A percentile compares a stretch with the other conserved stretches of the same genome.
Conservation (phyloP, 306 rosid genomes). For the Vachellia collinsii region DNA sequence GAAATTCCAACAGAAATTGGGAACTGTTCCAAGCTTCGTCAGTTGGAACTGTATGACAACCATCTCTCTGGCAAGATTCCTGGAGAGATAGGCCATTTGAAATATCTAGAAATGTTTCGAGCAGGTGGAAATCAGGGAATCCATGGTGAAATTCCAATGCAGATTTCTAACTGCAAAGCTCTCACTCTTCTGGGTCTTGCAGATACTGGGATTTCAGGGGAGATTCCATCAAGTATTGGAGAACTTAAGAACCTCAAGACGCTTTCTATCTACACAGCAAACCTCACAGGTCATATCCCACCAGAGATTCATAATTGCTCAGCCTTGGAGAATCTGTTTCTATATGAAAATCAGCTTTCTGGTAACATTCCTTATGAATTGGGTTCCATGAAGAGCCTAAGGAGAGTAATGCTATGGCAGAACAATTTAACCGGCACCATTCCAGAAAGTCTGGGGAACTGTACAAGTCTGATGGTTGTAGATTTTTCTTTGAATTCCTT, state of each 20-base stretch:
- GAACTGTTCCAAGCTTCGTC: slow-evolving; percentile 75
- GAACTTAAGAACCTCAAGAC: slow-evolving; percentile 72
- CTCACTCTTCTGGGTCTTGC: slow-evolving; percentile 81
- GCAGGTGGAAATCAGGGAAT: slow-evolving; percentile 88
- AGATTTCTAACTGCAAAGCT: slow-evolving; percentile 72
- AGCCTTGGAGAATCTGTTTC: slow-evolving; percentile 74
- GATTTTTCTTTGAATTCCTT: slow-evolving; percentile 88
- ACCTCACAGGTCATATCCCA: slow-evolving; percentile 81
- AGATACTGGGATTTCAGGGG: slow-evolving; percentile 79
- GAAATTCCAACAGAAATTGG: slow-evolving; percentile 73
- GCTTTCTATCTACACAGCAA: slow-evolving; percentile 81
- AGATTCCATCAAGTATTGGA: slow-evolving; percentile 78
- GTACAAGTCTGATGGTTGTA: slow-evolving; percentile 62
- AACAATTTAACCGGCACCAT: slow-evolving; percentile 73
- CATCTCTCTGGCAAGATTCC: slow-evolving; percentile 81
- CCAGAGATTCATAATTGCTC: slow-evolving; percentile 79
- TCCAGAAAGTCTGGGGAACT: slow-evolving; percentile 75
- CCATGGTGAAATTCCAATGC: slow-evolving; percentile 79
- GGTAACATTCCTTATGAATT: slow-evolving; percentile 74
- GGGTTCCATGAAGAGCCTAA: slow-evolving; percentile 66
- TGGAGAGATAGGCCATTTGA: slow-evolving; percentile 65
- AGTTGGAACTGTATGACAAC: slow-evolving; percentile 76
- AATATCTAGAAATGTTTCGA: slow-evolving; percentile 58
- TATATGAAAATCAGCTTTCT: slow-evolving; percentile 80
- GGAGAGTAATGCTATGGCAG: slow-evolving; percentile 77